Base-by-base conservation (phyloP, 306 rosid genomes). In the Corylus americana region DNA sequence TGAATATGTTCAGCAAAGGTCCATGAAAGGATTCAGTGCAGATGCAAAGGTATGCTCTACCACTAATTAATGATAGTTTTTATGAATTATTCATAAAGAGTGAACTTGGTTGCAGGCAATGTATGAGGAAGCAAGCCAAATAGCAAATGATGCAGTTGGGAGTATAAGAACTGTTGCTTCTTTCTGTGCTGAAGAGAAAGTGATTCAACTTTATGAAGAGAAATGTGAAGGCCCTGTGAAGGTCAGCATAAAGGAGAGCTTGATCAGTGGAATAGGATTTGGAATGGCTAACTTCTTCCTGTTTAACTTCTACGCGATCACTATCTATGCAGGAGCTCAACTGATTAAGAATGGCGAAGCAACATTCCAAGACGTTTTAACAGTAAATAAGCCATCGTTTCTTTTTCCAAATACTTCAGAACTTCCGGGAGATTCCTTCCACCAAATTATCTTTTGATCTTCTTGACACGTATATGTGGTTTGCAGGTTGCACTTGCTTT, bases 41-140 rank as follows among this genome's bases (percentile, higher is more conserved):
- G 97, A 93, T 77, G 98, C 98, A 71, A 93, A 92, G 92, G 97
- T 93, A 73, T 58, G 85, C 50, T 76, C 18, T 39, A 16, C 12
- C 48, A 11, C 55, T 55, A 37, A 31, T 10, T 10, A 22, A 22
- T 22, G 20, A 35, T 11, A 8, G 2, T 64, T 64, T 27, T 62
- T 13, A 62, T 50, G 55, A 70, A 51, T 18, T 50, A 25, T 29
- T 58, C 39, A 44, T 69, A 7, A 71, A 74, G n/a, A 74, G 64
- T 53, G 12, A 75, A 68, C 70, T 81, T 82, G 61, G 73, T 2
- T 81, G 86, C 87, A 93, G 98, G 75, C 82, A 86, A 94, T 79
- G 97, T 94, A 94, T 31, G 98, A 92, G 85, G 97, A 94, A 54
- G 98, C 97, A 17, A 94, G 97, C 75, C 98, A 94, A 81, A 95